Percentiles rank a stretch among this genome's conserved stretches.
Evolutionary conservation across 139 green algal genomes (phyloP).

Genomic region (Dunaliella primolecta): DNA sequence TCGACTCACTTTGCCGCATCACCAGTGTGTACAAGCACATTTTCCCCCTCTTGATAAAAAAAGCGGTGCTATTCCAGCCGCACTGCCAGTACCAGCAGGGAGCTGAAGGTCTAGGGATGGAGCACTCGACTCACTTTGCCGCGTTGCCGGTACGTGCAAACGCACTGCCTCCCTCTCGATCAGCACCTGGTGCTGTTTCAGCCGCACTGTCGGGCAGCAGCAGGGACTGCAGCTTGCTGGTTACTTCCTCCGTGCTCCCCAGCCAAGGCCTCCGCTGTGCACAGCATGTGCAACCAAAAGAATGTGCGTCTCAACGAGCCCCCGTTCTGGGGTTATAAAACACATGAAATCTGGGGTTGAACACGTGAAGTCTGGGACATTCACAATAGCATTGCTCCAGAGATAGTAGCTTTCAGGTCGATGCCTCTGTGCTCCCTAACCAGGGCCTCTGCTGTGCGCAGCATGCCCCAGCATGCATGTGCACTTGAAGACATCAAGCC

Average conservation of each 20-base stretch:
- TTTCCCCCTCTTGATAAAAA: not conserved
- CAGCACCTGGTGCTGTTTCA: not conserved
- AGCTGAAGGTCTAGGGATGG: too few relatives aligned
- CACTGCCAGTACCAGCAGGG: slow-evolving; percentile 1
- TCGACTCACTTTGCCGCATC: not conserved
- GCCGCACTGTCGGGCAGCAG: not conserved
- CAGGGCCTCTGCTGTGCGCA: too few relatives aligned
- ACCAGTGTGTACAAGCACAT: not conserved
- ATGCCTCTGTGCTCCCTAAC: too few relatives aligned
- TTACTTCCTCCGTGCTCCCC: slow-evolving; percentile 7
- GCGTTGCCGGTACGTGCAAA: not conserved
- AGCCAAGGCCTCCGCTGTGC: not conserved
- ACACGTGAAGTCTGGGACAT: too few relatives aligned
- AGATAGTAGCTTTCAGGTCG: too few relatives aligned
- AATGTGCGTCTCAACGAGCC: not conserved
- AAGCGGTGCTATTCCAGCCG: not conserved
- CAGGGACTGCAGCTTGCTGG: not conserved
- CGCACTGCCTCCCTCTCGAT: not conserved
- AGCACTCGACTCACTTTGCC: not conserved
- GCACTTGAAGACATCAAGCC: too few relatives aligned
- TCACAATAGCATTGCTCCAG: too few relatives aligned
- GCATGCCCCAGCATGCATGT: too few relatives aligned
- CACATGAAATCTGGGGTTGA: too few relatives aligned
- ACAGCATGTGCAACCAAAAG: not conserved
- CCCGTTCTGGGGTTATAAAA: too few relatives aligned